A percentile compares a stretch with the other conserved stretches of the same genome.
Conservation (phyloP, 495 filamentous ascomycete genomes). For the Penicillium bialowiezense region DNA sequence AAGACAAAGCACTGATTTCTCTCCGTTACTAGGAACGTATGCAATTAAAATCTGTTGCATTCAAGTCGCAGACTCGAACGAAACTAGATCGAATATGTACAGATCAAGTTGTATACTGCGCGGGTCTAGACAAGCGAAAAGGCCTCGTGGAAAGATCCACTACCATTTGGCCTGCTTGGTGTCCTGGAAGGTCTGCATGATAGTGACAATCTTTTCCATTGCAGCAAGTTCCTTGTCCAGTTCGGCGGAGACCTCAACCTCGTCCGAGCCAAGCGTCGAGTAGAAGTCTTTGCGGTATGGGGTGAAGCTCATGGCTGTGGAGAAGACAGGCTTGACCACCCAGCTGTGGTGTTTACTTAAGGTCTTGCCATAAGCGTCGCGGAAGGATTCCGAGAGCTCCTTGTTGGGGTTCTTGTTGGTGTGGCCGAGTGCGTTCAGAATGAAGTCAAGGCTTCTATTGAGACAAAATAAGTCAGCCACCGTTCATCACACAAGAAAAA, state of each 20-base stretch:
- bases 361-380: slow-evolving; percentile 73
- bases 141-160: slow-evolving; percentile 32
- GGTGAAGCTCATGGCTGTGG: slow-evolving; percentile 84
- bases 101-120: slow-evolving; percentile 16
- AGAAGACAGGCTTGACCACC: slow-evolving; percentile 84
- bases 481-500: background rate
- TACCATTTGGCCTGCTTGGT: slow-evolving; percentile 67
- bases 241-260: slow-evolving; percentile 53
- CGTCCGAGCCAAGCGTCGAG: slow-evolving; percentile 70
- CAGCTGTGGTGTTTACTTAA: slow-evolving; percentile 90
- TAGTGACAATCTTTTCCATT: slow-evolving; percentile 68
- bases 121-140: slow-evolving; percentile 7
- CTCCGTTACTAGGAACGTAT: background rate
- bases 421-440: slow-evolving; percentile 72
- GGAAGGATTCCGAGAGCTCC: slow-evolving; percentile 86
- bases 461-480: background rate
- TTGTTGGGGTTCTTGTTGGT: slow-evolving; percentile 63
- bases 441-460: slow-evolving; percentile 86
- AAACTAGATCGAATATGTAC: slow-evolving; percentile 32
- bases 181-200: slow-evolving; percentile 70
- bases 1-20: too few species aligned
- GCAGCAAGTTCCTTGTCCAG: slow-evolving; percentile 68
- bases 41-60: slow-evolving; percentile 15
- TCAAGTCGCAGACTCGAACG: slow-evolving; percentile 14
- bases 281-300: slow-evolving; percentile 93